Conservation (phyloP, 2,329 filamentous ascomycete species). For the Talaromyces marneffei region DNA sequence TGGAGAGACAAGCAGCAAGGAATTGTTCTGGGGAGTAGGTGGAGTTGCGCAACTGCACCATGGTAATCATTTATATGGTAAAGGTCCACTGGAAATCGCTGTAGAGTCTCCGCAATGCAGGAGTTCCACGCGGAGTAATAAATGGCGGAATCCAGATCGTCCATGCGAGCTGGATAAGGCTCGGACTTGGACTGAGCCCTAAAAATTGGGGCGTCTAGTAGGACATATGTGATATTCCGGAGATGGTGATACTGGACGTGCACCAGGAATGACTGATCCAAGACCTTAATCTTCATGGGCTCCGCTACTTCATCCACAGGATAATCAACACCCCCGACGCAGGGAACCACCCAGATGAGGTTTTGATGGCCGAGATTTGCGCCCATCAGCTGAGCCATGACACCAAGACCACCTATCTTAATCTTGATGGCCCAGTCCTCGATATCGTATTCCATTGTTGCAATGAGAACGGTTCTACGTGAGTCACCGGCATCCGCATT, state of each 20-base stretch:
- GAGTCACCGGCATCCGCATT: slow-evolving; percentile 10
- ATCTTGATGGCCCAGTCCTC: slow-evolving; percentile 61
- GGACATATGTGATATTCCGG: slow-evolving; percentile 58
- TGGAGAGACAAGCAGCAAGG: slow-evolving; percentile 56
- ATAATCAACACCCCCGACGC: slow-evolving; percentile 56
- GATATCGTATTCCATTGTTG: slow-evolving; percentile 63
- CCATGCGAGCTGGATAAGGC: slow-evolving; percentile 59
- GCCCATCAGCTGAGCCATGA: slow-evolving; percentile 61
- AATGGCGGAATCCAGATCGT: slow-evolving; percentile 56
- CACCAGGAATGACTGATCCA: slow-evolving; percentile 52
- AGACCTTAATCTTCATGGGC: slow-evolving; percentile 53
- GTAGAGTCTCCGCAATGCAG: slow-evolving; percentile 55
- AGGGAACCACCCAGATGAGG: slow-evolving; percentile 54
- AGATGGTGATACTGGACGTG: slow-evolving; percentile 54
- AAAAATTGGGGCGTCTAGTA: slow-evolving; percentile 58
- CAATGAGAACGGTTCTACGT: slow-evolving; percentile 52
- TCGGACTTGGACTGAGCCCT: slow-evolving; percentile 53
- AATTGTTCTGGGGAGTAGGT: slow-evolving; percentile 54
- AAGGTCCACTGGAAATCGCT: slow-evolving; percentile 52
- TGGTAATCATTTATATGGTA: slow-evolving; percentile 60
- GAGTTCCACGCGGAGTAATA: slow-evolving; percentile 62
- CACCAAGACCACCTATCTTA: slow-evolving; percentile 60
- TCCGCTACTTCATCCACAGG: slow-evolving; percentile 50
- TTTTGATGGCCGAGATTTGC: slow-evolving; percentile 55
- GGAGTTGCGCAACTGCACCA: slow-evolving; percentile 54